phyloP scores from a whole-genome alignment of 345 rosid species.

The Salix caprea region DNA sequence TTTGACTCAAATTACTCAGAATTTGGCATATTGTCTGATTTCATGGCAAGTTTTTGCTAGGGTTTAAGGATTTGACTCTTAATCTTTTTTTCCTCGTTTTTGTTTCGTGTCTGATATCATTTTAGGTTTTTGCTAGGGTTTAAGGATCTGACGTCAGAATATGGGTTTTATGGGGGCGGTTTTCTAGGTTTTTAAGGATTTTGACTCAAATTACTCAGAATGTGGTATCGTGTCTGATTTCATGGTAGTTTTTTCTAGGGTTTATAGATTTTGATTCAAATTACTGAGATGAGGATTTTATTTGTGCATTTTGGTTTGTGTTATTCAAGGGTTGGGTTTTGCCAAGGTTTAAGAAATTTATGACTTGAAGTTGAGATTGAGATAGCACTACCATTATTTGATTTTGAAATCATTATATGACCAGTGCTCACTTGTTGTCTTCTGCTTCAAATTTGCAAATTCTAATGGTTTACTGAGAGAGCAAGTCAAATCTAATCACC shows the following conservation, averaged over 20 bases:
- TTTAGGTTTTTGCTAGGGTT: neutral
- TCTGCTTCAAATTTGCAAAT: neutral
- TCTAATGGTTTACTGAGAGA: neutral
- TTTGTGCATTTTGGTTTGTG: too few relatives aligned
- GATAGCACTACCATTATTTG: neutral
- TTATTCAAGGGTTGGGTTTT: constrained; percentile 11
- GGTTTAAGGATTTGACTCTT: constrained; percentile 36
- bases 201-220: neutral
- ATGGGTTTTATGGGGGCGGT: neutral
- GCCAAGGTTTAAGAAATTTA: neutral
- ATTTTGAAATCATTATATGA: neutral
- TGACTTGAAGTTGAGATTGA: neutral
- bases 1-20: neutral
- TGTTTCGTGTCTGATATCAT: too few relatives aligned
- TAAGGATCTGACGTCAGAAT: neutral
- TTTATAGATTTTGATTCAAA: neutral
- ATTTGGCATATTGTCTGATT: neutral
- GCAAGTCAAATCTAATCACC: neutral
- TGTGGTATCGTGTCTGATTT: neutral
- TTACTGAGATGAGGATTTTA: neutral
- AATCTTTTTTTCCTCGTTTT: too few relatives aligned
- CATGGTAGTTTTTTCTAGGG: neutral
- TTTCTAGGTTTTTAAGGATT: neutral
- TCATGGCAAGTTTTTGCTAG: constrained; percentile 21
- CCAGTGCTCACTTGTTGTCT: too few relatives aligned